These are phyloP conservation scores for Phytopythium sindhum DNA, from an alignment of 352 stramenopile genomes.

Conservation along the genomic window DNA sequence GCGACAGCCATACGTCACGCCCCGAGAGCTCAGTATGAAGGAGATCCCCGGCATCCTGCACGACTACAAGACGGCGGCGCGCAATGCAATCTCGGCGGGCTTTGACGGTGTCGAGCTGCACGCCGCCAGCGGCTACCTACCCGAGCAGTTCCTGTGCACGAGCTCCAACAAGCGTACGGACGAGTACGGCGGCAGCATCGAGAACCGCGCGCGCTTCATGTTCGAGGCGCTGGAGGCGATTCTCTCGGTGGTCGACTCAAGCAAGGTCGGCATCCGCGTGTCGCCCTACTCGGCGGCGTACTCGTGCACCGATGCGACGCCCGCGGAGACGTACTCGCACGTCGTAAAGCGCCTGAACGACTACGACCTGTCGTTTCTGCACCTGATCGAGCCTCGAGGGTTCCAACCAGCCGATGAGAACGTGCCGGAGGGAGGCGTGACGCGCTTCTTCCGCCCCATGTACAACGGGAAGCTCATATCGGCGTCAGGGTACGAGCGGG, in stretches of 20 bases:
- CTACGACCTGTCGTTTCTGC: conserved; percentile 42
- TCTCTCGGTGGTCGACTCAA: conserved; percentile 21
- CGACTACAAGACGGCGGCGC: conserved; percentile 19
- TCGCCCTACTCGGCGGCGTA: conserved; percentile 29
- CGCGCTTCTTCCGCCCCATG: conserved; percentile 27
- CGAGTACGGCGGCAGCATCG: conserved; percentile 55
- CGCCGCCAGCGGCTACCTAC: conserved; percentile 22
- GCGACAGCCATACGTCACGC: conserved; percentile 34
- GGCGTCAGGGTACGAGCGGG: conserved; percentile 38
- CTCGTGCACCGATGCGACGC: conserved; percentile 30
- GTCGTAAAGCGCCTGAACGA: conserved; percentile 27
- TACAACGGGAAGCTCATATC: conserved; percentile 52
- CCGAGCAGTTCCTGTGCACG: conserved; percentile 30
- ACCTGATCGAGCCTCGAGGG: conserved; percentile 44
- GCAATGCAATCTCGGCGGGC: conserved; percentile 18
- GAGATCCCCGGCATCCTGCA: conserved; percentile 54
- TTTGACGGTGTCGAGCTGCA: conserved; percentile 30
- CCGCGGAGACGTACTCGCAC: conserved; percentile 32
- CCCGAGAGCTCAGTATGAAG: conserved; percentile 53
- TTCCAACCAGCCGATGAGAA: conserved; percentile 18
- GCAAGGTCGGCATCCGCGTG: conserved; percentile 28
- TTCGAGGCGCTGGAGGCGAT: conserved; percentile 53
- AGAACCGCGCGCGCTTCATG: conserved; percentile 73
- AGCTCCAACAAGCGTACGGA: conserved; percentile 21
- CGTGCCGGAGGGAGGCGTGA: conserved; percentile 33